Conservation (phyloP, 106 monocot species). For the Acorus calamus region DNA sequence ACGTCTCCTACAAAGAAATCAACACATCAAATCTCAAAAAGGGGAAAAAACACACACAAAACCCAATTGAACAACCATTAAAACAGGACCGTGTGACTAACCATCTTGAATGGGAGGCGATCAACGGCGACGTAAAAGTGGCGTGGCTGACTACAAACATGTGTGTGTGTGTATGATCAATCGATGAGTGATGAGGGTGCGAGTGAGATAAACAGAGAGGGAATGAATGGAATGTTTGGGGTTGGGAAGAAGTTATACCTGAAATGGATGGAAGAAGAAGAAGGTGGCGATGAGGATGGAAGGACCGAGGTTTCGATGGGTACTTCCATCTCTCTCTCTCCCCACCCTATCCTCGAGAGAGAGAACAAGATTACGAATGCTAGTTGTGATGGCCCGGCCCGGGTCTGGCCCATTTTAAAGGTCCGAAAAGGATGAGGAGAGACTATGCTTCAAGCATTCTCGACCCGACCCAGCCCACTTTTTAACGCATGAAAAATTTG, state of each 20-base stretch:
- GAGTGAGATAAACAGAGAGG: not conserved
- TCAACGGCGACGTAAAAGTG: conserved; percentile 91
- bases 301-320: not conserved
- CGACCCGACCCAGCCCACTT: no score
- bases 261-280: conserved; percentile 21
- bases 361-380: no score
- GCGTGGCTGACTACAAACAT: conserved; percentile 31
- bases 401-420: no score
- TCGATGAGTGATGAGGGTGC: not conserved
- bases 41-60: not conserved
- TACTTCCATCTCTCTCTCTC: no score
- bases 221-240: not conserved
- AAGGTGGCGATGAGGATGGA: conserved; percentile 27
- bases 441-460: no score
- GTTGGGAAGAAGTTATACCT: conserved; percentile 9
- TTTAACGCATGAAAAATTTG: no score
- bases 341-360: no score
- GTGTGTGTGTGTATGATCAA: not conserved
- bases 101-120: conserved; percentile 84
- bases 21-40: not conserved
- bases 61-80: not conserved
- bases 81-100: conserved; percentile 1
- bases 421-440: no score
- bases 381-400: no score
- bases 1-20: conserved; percentile 41